phyloP scores from a whole-genome alignment of 805 yeast genomes.

The Starmerella roubikii region DNA sequence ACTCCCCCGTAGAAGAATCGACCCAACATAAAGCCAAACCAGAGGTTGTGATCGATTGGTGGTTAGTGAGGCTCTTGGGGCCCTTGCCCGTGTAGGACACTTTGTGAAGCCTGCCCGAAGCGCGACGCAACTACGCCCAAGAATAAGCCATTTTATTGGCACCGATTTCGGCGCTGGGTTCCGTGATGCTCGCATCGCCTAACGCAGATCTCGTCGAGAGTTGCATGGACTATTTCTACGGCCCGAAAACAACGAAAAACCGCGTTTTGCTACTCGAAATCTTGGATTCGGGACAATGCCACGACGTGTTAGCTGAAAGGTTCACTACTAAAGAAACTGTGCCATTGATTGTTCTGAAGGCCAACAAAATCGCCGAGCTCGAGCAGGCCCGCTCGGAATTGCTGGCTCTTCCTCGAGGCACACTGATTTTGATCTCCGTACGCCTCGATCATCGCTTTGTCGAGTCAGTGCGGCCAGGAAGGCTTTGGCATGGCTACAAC shows the following conservation, averaged over 20 bases:
- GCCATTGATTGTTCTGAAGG: slow-evolving; percentile 1
- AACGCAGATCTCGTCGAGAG: neutral
- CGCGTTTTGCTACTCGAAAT: slow-evolving; percentile 1
- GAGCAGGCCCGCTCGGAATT: slow-evolving; percentile 1
- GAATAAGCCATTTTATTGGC: too few relatives aligned
- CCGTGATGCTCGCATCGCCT: neutral
- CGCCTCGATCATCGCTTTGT: neutral
- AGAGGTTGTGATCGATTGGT: neutral
- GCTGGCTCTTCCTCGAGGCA: slow-evolving; percentile 1
- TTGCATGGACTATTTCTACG: neutral
- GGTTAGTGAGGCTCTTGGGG: too few relatives aligned
- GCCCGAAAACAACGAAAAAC: neutral
- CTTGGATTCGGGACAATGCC: neutral
- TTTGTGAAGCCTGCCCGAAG: too few relatives aligned
- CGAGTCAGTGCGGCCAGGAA: neutral
- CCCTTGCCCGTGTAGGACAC: too few relatives aligned
- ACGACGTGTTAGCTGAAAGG: slow-evolving; percentile 3
- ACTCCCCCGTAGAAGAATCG: slow-evolving; percentile 4
- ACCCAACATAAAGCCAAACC: slow-evolving; percentile 4
- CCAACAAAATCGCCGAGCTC: neutral
- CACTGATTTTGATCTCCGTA: neutral
- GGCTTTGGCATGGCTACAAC: neutral
- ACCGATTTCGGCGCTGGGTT: too few relatives aligned
- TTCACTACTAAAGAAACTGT: neutral
- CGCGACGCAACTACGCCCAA: too few relatives aligned